Base-by-base conservation (phyloP, 257 asterid genomes). In the Przewalskia tangutica region DNA sequence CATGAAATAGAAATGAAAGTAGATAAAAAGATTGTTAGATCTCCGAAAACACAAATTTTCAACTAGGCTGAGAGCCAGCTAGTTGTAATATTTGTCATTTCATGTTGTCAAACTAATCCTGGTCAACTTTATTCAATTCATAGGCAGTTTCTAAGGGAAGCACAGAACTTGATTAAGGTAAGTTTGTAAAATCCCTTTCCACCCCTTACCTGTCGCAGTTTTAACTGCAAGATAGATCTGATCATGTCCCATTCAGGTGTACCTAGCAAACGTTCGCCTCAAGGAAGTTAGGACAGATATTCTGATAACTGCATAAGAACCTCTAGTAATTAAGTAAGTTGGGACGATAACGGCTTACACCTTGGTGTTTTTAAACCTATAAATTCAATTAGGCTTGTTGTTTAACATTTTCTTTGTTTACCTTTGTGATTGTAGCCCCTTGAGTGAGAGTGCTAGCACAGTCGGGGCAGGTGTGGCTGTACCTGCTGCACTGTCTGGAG, bases 81-180 rank as follows among this genome's bases (percentile, higher is more conserved):
- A 12, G 18, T 73, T 73, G 20, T 73, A 50, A 20, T 4, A 73
- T 73, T 73, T 48, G 6, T 73, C 79, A 23, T 73, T 73, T 73
- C 42, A 48, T 73, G 42, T 20, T 50, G 23, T 73, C 59, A 73
- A 48, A 8, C 12, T 48, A 73, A 20, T 73, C 38, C 59, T 20
- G 42, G 23, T 73, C 13, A 48, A 23, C 79, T 23, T 20, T 73
- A 13, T 73, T 71, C 79, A 20, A 60, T 82, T 85, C 86, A 34
- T 81, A 95, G 99, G 94, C 89, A 58, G 83, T 94, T 83, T 90
- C 98, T 34, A 95, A 95, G 90, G 98, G 97, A 94, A 84, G 99
- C 98, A 14, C 94, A 91, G 55, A 92, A 95, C 85, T 55, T 87
- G 34, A 94, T 95, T 8, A 91, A 88, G 97, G 98, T 93, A 81